Conservation (phyloP, 2,329 filamentous ascomycete species). For the Davidsoniella virescens region DNA sequence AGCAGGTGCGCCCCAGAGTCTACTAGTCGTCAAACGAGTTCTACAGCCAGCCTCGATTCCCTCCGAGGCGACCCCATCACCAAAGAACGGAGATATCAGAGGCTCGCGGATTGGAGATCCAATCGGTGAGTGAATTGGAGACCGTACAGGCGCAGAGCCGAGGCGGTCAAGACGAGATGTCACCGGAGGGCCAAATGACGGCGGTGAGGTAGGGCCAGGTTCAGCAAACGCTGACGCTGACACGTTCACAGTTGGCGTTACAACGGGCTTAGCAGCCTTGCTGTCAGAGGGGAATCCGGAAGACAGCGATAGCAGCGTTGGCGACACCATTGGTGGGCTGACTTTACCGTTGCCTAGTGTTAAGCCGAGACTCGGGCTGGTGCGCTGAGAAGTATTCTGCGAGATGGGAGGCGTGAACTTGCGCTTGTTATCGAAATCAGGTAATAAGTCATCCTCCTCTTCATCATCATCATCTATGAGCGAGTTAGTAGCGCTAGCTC, state of each 20-base stretch:
- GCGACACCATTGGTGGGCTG: slow-evolving; percentile 4
- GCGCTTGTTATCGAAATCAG: slow-evolving; percentile 32
- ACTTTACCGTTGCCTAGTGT: slow-evolving; percentile 1
- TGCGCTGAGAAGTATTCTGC: slow-evolving; percentile 8
- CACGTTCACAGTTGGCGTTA: too few species aligned
- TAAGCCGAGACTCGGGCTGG: slow-evolving; percentile 5
- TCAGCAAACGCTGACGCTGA: not conserved
- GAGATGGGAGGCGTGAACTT: slow-evolving; percentile 12
- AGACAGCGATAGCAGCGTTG: slow-evolving; percentile 2
- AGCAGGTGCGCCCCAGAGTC: slow-evolving; percentile 5
- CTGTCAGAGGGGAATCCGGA: not conserved
- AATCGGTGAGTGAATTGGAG: slow-evolving; percentile 13
- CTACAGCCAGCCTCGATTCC: slow-evolving; percentile 1
- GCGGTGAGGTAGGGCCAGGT: not conserved
- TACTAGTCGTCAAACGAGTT: slow-evolving; percentile 9
- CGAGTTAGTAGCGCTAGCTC: slow-evolving; percentile 18
- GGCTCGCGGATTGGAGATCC: slow-evolving; percentile 7
- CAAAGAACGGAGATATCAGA: slow-evolving; percentile 4
- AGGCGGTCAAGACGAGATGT: slow-evolving; percentile 1
- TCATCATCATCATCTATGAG: slow-evolving; percentile 28
- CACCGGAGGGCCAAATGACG: not conserved
- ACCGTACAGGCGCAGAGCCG: slow-evolving; percentile 6
- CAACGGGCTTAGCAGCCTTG: too few species aligned
- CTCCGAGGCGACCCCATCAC: not conserved
- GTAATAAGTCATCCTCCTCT: slow-evolving; percentile 35